Conservation (phyloP, 208 protist species). For the Novymonas esmeraldas region DNA sequence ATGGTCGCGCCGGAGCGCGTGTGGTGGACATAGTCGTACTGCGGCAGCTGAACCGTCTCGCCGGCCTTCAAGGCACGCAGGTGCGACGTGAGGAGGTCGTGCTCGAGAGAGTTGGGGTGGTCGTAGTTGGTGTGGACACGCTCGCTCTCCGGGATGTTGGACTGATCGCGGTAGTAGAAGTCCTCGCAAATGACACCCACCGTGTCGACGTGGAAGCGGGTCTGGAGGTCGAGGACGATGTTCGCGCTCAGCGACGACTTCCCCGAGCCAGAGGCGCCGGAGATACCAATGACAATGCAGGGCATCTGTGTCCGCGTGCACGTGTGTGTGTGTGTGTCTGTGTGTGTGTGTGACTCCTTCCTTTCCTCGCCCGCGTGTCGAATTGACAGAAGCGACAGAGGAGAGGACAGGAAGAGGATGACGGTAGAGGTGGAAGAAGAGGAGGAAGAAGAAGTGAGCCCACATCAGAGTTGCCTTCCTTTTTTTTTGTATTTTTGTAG, state of each 20-base stretch:
- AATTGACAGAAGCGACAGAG: too few species aligned
- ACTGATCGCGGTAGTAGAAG: slow-evolving; percentile 80
- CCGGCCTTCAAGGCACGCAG: slow-evolving; percentile 64
- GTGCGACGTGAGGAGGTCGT: slow-evolving; percentile 53
- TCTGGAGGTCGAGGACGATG: slow-evolving; percentile 60
- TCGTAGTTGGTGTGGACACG: slow-evolving; percentile 43
- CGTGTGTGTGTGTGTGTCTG: background rate
- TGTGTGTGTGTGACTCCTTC: too few species aligned
- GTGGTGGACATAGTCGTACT: slow-evolving; percentile 93
- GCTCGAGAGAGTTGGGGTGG: slow-evolving; percentile 87
- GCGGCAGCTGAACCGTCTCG: slow-evolving; percentile 74
- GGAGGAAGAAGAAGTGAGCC: too few species aligned
- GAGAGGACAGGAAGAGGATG: too few species aligned
- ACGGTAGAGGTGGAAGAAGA: too few species aligned
- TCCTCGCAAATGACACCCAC: slow-evolving; percentile 85
- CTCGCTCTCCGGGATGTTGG: slow-evolving; percentile 24
- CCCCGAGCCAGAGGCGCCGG: slow-evolving; percentile 84
- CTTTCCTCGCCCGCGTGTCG: too few species aligned
- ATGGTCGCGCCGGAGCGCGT: slow-evolving; percentile 33
- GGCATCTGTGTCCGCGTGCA: background rate
- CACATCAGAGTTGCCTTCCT: too few species aligned
- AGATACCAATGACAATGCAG: slow-evolving; percentile 76
- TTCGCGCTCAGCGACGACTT: slow-evolving; percentile 75
- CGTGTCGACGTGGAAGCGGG: slow-evolving; percentile 42
- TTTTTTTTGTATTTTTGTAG: too few species aligned